These are phyloP conservation scores for Nepenthes alata DNA, from an alignment of 179 eudicot species.

Conservation along the genomic window DNA sequence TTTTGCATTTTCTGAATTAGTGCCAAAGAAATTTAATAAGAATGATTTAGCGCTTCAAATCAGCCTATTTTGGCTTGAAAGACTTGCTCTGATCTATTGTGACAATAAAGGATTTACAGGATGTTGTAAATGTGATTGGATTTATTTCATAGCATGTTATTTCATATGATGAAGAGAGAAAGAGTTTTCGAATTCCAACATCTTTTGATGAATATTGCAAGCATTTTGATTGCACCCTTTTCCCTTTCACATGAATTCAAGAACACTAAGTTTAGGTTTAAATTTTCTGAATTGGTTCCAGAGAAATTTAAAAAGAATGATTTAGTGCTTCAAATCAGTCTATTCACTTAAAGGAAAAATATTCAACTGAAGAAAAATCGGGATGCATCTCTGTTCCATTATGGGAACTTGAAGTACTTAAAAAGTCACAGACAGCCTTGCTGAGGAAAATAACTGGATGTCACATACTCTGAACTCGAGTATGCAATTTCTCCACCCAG, in stretches of 20 bases:
- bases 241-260: neutral
- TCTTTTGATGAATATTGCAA: constrained; percentile 30
- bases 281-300: neutral
- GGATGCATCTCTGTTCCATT: too few species aligned
- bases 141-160: neutral
- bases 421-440: too few species aligned
- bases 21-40: neutral
- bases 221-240: neutral
- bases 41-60: neutral
- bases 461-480: too few species aligned
- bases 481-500: too few species aligned
- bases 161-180: constrained; percentile 14
- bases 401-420: too few species aligned
- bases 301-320: neutral
- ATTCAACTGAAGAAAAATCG: too few species aligned
- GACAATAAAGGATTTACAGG: too few species aligned
- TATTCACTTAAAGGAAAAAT: too few species aligned
- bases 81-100: too few species aligned
- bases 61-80: too few species aligned
- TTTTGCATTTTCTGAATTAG: neutral
- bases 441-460: too few species aligned
- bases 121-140: too few species aligned
- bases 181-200: constrained; percentile 19
- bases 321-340: neutral
- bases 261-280: neutral